Base-by-base conservation (phyloP, 2,329 filamentous ascomycete genomes). In the Didymella sp. region DNA sequence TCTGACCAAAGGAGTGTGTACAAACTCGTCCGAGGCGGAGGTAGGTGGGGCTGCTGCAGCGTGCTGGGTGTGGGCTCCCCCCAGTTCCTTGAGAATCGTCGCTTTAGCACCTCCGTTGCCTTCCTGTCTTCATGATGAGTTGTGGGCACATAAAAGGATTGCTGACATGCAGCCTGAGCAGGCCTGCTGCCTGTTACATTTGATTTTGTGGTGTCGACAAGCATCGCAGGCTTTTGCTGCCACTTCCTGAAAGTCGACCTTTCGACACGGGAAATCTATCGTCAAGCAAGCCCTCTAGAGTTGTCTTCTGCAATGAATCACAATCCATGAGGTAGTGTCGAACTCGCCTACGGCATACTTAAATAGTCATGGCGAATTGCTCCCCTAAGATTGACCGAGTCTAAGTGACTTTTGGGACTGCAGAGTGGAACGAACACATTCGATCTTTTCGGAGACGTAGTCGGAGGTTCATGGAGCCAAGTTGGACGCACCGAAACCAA, bases 121-220 rank as follows among this genome's bases (percentile, higher is more conserved):
- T 74, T 91, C 91, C 78, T 90, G 91, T 77, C 89, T 88, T 1
- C 88, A 88, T 31, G 90, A 86, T 30, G 87, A 86, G 77, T 89
- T 87, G 81, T 90, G 91, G 27, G 88, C 90, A 80, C 89, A 91
- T 12, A 83, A 80, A 9, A 62, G 13, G 1, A 37, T 47, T 2
- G 88, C 86, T 8, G 87, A 85, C 17, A 82, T 82, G 76, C 89
- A 91, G 75, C 90, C 90, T 59, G 85, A 84, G 74, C 89, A 91
- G 15, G 88, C 88, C 68, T 87, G 87, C 71, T 86, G 80, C 56
- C 87, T 87, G 69, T 90, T 87, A 73, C 88, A 90, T 74, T 89
- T 90, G 72, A 90, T 87, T 76, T 90, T 90, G 73, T 88, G 85
- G 63, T 87, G 86, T 80, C 90, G 87, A 72, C 88, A 90, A 70